These are phyloP conservation scores for Sphagnurus paluster DNA, from an alignment of 1,284 basidiomycete genomes.

Conservation along the genomic window DNA sequence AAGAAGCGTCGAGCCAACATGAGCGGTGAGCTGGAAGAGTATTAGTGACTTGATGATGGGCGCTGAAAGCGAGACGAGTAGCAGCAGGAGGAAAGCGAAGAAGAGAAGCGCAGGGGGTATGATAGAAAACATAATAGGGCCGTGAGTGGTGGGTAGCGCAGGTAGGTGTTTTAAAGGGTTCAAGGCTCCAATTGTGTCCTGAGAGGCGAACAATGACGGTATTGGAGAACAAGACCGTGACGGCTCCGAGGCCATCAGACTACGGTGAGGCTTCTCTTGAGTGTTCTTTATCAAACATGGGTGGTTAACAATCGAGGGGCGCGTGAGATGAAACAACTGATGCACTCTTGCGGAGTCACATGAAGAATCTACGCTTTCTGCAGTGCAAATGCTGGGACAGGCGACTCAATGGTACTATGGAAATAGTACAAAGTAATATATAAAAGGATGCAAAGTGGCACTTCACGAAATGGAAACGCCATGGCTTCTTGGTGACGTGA, in stretches of 20 bases:
- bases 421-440: too few species aligned
- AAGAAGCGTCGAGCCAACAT: conserved; percentile 33
- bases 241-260: too few species aligned
- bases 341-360: conserved; percentile 2
- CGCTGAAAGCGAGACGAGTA: conserved; percentile 57
- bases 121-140: conserved; percentile 32
- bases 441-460: not conserved
- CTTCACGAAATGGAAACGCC: conserved; percentile 18
- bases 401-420: too few species aligned
- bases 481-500: conserved; percentile 32
- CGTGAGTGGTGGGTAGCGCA: not conserved
- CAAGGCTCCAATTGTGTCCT: not conserved
- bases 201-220: conserved; percentile 5
- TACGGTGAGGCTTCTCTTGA: conserved; percentile 3
- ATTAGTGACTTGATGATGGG: conserved; percentile 58
- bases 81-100: conserved; percentile 52
- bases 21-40: conserved; percentile 47
- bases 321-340: conserved; percentile 20
- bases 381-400: too few species aligned
- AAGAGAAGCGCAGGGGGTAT: conserved; percentile 45
- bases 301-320: conserved; percentile 4
- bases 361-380: not conserved
- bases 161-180: not conserved
- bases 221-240: too few species aligned
- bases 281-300: conserved; percentile 8